Evolutionary conservation across 2,329 filamentous ascomycete species (phyloP).

Genomic region (Fusarium bactridioides): DNA sequence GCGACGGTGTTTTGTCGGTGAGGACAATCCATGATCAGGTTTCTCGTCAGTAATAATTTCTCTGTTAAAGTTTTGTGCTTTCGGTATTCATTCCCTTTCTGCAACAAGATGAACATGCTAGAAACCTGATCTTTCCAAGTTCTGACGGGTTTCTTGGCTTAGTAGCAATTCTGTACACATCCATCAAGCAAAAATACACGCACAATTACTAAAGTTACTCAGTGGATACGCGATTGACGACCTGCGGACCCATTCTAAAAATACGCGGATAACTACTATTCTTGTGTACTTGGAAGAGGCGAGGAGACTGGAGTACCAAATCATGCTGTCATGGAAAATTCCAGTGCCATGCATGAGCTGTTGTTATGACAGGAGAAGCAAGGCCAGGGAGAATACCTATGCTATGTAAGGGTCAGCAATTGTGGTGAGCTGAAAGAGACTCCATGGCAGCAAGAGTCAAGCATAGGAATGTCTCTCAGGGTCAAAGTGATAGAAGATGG

Average conservation of each 20-base stretch:
- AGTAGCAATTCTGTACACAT: conserved; percentile 19
- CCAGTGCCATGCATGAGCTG: conserved; percentile 3
- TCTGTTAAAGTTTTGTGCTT: neutral
- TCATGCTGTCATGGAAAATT: conserved; percentile 21
- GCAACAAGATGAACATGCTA: neutral
- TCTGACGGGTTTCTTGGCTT: neutral
- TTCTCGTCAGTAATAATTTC: neutral
- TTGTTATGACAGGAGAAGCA: neutral
- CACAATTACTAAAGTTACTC: conserved; percentile 1
- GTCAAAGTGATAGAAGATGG: conserved; percentile 29
- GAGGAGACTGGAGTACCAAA: neutral
- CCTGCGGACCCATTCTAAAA: conserved; percentile 38
- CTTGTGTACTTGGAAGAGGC: conserved; percentile 15
- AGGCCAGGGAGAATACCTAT: neutral
- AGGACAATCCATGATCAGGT: conserved; percentile 3
- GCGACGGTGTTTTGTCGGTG: conserved; percentile 28
- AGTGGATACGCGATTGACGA: conserved; percentile 33
- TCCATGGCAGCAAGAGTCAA: conserved; percentile 16
- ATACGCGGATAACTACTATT: conserved; percentile 31
- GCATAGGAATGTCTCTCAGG: conserved; percentile 26
- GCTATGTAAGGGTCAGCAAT: conserved; percentile 6
- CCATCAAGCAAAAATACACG: conserved; percentile 14
- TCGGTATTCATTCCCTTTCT: neutral
- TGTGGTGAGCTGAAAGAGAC: conserved; percentile 8
- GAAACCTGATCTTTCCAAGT: conserved; percentile 24